Evolutionary conservation across 2,329 filamentous ascomycete genomes (phyloP), one percentile per base, ranked within the genome.

Genomic region (Geoglossum cookeanum): DNA sequence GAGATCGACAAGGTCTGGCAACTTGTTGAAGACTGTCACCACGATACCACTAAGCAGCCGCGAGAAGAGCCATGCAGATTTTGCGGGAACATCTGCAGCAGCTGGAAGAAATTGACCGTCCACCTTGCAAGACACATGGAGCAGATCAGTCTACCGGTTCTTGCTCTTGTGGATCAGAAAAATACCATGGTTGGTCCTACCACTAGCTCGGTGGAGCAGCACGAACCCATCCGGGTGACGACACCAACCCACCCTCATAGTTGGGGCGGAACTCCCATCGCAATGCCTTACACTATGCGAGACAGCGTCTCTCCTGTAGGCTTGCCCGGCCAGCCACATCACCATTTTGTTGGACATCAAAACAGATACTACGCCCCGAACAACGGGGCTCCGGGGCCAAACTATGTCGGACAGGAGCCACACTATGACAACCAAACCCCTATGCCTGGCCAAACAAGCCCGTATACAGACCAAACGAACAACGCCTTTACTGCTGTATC

Each of bases 61-160:
- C 78, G 80, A 56, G 79, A 88, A 9, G 89, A 95, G 69, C 80
- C 85, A 15, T 96, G 90, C 68, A 81, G 85, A 47, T 95, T 95
- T 72, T 95, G 90, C 65, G 84, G 84, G 59, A 89, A 84, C 68
- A 75, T 78, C 11, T 90, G 88, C 68, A 80, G 78, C 37, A 87
- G 81, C 44, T 95, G 88, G 88, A 95, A 94, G 75, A 94, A 94
- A 71, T 73, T 95, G 59, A 94, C 87, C 0, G 87, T 92, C n/a
- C 90, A 95, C 69, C 71, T 95, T 66, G 88, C 88, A 55, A 91
- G 91, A 68, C 90, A 96, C 68, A 92, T 96, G 88, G 88, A 95
- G 68, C 82, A 88, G 62, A 85, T 95, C 65, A 87, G 86, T 64
- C 78, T 95, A 65, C 89, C 90, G 0, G 79, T 95, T 35, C 73